These are phyloP conservation scores for Colletotrichum paranaense DNA, from an alignment of 2,329 filamentous ascomycete species.

Conservation along the genomic window DNA sequence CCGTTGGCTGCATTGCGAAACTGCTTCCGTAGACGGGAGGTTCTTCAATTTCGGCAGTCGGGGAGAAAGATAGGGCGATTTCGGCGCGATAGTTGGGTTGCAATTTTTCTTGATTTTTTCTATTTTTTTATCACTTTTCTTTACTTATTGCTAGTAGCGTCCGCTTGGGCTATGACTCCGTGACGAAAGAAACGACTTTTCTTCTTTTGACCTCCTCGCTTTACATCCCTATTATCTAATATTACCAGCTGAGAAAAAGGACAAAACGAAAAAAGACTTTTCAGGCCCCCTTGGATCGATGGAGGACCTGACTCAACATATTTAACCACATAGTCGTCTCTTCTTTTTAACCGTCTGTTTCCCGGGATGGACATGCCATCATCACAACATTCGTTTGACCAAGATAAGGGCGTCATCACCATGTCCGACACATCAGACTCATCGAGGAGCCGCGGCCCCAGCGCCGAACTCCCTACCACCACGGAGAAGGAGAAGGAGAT, in stretches of 20 bases:
- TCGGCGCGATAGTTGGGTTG: neutral
- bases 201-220: neutral
- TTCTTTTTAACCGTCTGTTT: neutral
- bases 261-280: too few species aligned
- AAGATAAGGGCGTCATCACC: neutral
- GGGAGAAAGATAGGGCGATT: neutral
- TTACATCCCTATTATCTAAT: neutral
- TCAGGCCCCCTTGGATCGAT: neutral
- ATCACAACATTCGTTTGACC: neutral
- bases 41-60: constrained; percentile 11
- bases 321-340: neutral
- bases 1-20: neutral
- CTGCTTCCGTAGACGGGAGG: neutral
- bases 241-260: neutral
- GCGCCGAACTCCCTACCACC: neutral
- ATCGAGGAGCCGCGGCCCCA: neutral
- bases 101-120: too few species aligned
- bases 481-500: neutral
- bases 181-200: neutral
- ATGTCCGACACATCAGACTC: neutral
- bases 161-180: neutral
- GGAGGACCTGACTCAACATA: neutral
- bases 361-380: neutral
- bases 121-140: too few species aligned
- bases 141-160: constrained; percentile 7